A percentile compares a stretch with the other conserved stretches of the same genome.
Evolutionary conservation across 768 basidiomycete genomes (phyloP).

Genomic region (Agrocybe pediades): DNA sequence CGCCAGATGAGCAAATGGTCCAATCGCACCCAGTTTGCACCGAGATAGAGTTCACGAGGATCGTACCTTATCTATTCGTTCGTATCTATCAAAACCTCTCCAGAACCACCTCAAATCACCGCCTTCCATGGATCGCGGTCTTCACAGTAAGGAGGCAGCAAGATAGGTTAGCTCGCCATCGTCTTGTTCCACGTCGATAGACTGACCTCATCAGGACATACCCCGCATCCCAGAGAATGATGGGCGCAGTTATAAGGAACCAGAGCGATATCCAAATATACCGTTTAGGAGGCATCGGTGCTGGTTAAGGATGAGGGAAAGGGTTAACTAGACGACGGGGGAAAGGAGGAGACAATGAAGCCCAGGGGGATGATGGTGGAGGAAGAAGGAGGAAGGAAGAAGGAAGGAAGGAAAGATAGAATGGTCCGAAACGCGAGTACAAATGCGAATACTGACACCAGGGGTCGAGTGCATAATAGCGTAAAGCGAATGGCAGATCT

Average conservation of each 20-base stretch:
- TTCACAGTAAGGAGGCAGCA: constrained; percentile 10
- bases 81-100: constrained; percentile 72
- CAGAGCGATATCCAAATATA: constrained; percentile 14
- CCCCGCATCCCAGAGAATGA: constrained; percentile 73
- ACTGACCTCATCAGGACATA: constrained; percentile 45
- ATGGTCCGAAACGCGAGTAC: not conserved
- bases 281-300: constrained; percentile 12
- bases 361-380: too few relatives aligned
- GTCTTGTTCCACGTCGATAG: constrained; percentile 29
- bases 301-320: not conserved
- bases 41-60: constrained; percentile 5
- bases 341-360: too few relatives aligned
- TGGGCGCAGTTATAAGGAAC: constrained; percentile 37
- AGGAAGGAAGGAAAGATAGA: too few relatives aligned
- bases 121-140: constrained; percentile 50
- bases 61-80: constrained; percentile 43
- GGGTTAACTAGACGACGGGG: too few relatives aligned
- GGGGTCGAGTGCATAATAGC: not conserved
- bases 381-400: too few relatives aligned
- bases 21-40: too few relatives aligned
- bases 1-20: too few relatives aligned
- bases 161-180: not conserved
- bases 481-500: not conserved
- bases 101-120: constrained; percentile 88
- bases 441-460: too few relatives aligned